Conservation (phyloP, 352 stramenopile genomes). For the Globisporangium sylvaticum region DNA sequence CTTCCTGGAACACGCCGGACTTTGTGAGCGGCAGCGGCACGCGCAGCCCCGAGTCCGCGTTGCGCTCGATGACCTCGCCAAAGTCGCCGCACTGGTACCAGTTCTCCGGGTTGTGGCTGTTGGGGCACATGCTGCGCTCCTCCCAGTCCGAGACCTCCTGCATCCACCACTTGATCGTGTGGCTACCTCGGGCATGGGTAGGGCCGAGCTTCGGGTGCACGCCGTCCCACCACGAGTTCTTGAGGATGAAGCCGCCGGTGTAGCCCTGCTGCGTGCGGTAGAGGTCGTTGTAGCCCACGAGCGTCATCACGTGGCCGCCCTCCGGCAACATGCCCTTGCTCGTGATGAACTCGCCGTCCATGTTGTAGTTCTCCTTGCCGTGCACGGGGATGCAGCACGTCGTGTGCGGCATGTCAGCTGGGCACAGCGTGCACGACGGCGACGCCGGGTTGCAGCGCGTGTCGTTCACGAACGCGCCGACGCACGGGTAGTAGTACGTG, state of each 20-base stretch:
- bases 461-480: conserved; percentile 41
- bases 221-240: conserved; percentile 76
- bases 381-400: conserved; percentile 54
- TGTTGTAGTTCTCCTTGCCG: conserved; percentile 49
- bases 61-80: conserved; percentile 39
- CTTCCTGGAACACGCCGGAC: conserved; percentile 16
- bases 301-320: conserved; percentile 63
- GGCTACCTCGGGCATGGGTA: conserved; percentile 53
- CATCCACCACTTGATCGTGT: conserved; percentile 70
- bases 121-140: conserved; percentile 62
- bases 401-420: conserved; percentile 39
- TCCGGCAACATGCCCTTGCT: conserved; percentile 45
- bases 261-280: conserved; percentile 57
- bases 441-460: conserved; percentile 52
- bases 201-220: conserved; percentile 55
- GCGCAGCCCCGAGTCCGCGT: conserved; percentile 28
- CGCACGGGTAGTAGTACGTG: conserved; percentile 63
- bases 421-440: conserved; percentile 45
- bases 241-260: conserved; percentile 67
- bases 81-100: conserved; percentile 71
- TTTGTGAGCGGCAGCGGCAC: conserved; percentile 32
- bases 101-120: conserved; percentile 67
- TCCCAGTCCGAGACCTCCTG: conserved; percentile 71
- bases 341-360: conserved; percentile 64
- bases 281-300: conserved; percentile 69